Evolutionary conservation across 2,329 filamentous ascomycete species (phyloP).

Genomic region (Exophiala phaeomuriformis): DNA sequence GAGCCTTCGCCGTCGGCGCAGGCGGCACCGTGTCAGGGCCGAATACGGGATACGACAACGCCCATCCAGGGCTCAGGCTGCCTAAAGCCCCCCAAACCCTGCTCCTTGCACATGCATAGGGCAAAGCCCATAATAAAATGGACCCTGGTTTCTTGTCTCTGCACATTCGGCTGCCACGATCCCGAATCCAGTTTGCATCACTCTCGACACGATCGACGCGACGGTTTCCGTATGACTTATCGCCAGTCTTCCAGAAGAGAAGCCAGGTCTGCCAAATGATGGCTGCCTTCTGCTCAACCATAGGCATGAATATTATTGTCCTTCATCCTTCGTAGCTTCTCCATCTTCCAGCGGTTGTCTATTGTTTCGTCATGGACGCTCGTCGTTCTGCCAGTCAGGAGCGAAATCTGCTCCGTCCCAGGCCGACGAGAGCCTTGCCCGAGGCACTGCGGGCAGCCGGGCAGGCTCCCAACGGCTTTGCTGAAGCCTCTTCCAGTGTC

Average conservation of each 20-base stretch:
- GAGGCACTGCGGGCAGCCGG: conserved; percentile 20
- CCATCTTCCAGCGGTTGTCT: neutral
- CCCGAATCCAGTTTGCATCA: neutral
- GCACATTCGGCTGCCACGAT: neutral
- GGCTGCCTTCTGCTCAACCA: neutral
- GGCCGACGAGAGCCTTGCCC: conserved; percentile 14
- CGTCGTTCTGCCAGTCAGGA: conserved; percentile 11
- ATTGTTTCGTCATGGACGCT: conserved; percentile 9
- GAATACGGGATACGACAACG: neutral
- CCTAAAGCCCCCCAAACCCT: neutral
- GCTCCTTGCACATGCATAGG: neutral
- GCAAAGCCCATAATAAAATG: neutral
- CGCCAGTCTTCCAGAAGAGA: neutral
- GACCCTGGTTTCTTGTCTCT: neutral
- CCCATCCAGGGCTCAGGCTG: neutral
- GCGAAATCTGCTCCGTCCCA: conserved; percentile 21
- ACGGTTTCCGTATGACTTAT: neutral
- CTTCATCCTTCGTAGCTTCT: neutral
- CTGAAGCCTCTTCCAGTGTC: conserved; percentile 31
- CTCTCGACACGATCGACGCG: neutral
- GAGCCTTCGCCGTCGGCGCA: no score
- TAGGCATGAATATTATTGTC: neutral
- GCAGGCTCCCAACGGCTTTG: conserved; percentile 26
- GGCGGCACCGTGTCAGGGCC: neutral
- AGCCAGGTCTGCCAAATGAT: neutral